A percentile compares a stretch with the other conserved stretches of the same genome.
These are phyloP conservation scores for Backusella morwellensis DNA, from an alignment of 192 early-diverging fungal species.

Conservation along the genomic window DNA sequence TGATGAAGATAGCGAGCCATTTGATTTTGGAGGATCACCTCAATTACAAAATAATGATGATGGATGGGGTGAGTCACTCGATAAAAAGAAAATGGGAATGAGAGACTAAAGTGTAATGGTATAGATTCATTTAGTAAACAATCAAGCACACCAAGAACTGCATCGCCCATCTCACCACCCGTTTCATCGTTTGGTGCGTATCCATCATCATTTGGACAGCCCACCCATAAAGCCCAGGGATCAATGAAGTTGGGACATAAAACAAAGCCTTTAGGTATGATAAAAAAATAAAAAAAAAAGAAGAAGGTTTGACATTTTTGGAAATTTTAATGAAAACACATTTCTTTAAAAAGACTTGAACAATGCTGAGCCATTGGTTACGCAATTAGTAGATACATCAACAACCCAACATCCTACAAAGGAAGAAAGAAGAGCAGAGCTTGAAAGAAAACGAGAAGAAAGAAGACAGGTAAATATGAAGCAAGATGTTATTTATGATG, in stretches of 20 bases:
- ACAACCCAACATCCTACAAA: conserved; percentile 22
- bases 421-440: conserved; percentile 49
- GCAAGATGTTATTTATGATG: no score
- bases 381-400: conserved; percentile 4
- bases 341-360: conserved; percentile 1
- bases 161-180: conserved; percentile 2
- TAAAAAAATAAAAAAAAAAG: not conserved
- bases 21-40: conserved; percentile 26
- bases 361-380: conserved; percentile 7
- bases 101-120: not conserved
- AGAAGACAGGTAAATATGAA: conserved; percentile 34
- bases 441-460: conserved; percentile 53
- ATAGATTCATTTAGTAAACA: not conserved
- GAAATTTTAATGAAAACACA: not conserved
- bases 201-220: not conserved
- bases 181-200: conserved; percentile 19
- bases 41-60: conserved; percentile 29
- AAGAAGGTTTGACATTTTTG: not conserved
- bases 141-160: not conserved
- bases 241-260: conserved; percentile 25
- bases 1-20: conserved; percentile 14
- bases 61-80: conserved; percentile 29
- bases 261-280: conserved; percentile 11
- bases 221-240: not conserved
- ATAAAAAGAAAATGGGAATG: not conserved